These are phyloP conservation scores for Leptographium procerum DNA, from an alignment of 2,329 filamentous ascomycete genomes.

Conservation along the genomic window DNA sequence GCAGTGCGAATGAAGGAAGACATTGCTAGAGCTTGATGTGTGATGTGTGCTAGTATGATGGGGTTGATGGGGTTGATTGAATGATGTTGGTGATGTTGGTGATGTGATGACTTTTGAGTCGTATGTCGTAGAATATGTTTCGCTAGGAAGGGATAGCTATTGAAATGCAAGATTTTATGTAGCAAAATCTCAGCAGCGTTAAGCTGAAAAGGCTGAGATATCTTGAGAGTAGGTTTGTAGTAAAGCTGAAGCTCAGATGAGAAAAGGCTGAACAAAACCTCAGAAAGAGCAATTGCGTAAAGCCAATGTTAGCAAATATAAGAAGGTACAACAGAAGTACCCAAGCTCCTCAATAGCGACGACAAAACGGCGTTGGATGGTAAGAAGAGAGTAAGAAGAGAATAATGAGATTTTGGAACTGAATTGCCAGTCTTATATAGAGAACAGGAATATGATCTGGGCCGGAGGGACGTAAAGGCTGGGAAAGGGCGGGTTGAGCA, in stretches of 20 bases:
- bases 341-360: constrained; percentile 24
- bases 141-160: too few species aligned
- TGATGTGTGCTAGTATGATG: neutral
- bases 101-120: neutral
- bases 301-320: neutral
- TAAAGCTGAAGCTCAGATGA: neutral
- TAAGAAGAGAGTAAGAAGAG: constrained; percentile 3
- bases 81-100: neutral
- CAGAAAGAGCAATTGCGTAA: too few species aligned
- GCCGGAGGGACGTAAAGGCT: constrained; percentile 1
- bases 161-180: too few species aligned
- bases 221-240: too few species aligned
- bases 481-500: constrained; percentile 4
- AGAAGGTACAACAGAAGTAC: constrained; percentile 18
- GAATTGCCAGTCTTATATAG: neutral
- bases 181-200: too few species aligned
- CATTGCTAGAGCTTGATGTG: constrained; percentile 12
- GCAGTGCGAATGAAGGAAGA: constrained; percentile 17
- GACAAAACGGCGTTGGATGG: constrained; percentile 21
- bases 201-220: neutral
- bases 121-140: too few species aligned
- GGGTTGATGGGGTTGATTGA: neutral
- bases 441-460: neutral
- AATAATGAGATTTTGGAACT: neutral
- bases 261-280: too few species aligned